A percentile compares a stretch with the other conserved stretches of the same genome.
phyloP scores from a whole-genome alignment of 441 rosid genomes.

The Eruca vesicaria region DNA sequence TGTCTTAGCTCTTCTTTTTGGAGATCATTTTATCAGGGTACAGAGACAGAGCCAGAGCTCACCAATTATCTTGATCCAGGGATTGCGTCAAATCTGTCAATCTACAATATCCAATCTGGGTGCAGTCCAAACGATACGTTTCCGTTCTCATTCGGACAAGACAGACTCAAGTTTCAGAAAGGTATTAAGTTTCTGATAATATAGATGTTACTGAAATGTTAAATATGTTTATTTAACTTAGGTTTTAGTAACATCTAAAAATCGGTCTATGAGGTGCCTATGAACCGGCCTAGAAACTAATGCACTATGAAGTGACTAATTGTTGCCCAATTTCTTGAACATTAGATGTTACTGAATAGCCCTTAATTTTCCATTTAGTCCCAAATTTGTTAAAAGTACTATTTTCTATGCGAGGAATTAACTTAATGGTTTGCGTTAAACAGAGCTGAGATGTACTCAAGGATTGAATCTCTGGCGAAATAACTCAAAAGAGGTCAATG shows the following conservation, averaged over 20 bases:
- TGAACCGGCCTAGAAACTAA: background rate
- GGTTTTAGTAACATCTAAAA: background rate
- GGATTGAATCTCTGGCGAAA: constrained; percentile 70
- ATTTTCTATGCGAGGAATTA: background rate
- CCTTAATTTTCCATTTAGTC: background rate
- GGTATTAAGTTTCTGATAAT: constrained; percentile 38
- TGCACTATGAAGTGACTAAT: background rate
- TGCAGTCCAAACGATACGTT: constrained; percentile 50
- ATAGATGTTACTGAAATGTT: background rate
- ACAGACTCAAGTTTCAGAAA: constrained; percentile 27
- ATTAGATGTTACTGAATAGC: background rate
- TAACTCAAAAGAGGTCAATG: constrained; percentile 61
- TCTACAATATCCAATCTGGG: constrained; percentile 55
- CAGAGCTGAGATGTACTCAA: constrained; percentile 43
- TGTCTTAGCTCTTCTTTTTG: constrained; percentile 5
- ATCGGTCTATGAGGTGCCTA: background rate
- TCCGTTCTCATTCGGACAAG: constrained; percentile 31
- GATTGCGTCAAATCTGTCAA: constrained; percentile 42
- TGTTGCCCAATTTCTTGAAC: background rate
- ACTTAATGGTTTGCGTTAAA: constrained; percentile 11
- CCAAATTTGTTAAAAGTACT: background rate
- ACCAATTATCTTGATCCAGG: constrained; percentile 62
- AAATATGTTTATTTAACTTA: background rate
- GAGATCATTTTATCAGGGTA: constrained; percentile 59
- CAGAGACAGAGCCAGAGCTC: constrained; percentile 36